Base-by-base conservation (phyloP, 495 filamentous ascomycete species). In the Trichoderma asperelloides region DNA sequence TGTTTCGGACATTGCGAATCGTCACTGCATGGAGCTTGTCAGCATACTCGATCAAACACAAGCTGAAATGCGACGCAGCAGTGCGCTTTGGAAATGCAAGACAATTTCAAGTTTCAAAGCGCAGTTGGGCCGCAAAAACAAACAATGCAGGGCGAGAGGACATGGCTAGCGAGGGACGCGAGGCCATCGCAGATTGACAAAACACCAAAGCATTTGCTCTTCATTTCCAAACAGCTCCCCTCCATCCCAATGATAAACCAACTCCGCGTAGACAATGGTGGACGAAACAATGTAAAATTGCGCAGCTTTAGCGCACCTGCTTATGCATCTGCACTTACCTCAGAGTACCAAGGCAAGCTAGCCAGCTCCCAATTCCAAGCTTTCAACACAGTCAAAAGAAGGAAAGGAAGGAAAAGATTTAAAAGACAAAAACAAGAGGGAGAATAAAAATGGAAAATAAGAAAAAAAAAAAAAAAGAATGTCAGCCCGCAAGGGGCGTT, bases 401-500 rank as follows among this genome's bases (percentile, higher is more conserved):
- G 62, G n/a, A 30, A 68, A 40, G 30, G 4, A 68, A 43, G 27
- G 25, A 55, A 23, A 0, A 25, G 23, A 55, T n/a, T n/a, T n/a
- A 55, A 63, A 39, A 28, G 45, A 33, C 15, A 67, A 30, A 64
- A 47, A 37, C 33, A 64, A 62, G 67, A 62, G 15, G 60, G 21
- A 67, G 40, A 13, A 47, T 47, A 25, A n/a, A 9, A 51, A 60
- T 12, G 23, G 27, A 60, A 60, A 60, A 28, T 12, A 30, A 51
- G 27, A 33, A 49, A 41, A 41, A 68, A 15, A 65, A 30, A 33
- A 40, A 65, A 63, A 70, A 65, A 27, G 62, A 47, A 69, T 66
- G 51, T 49, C 43, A 62, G 67, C 64, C 39, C 55, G 27, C 55
- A 60, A 60, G 55, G 55, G 55, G 55, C 55, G 55, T 60, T 60